Base-by-base conservation (phyloP, 495 filamentous ascomycete species). In the Neurospora hispaniola region DNA sequence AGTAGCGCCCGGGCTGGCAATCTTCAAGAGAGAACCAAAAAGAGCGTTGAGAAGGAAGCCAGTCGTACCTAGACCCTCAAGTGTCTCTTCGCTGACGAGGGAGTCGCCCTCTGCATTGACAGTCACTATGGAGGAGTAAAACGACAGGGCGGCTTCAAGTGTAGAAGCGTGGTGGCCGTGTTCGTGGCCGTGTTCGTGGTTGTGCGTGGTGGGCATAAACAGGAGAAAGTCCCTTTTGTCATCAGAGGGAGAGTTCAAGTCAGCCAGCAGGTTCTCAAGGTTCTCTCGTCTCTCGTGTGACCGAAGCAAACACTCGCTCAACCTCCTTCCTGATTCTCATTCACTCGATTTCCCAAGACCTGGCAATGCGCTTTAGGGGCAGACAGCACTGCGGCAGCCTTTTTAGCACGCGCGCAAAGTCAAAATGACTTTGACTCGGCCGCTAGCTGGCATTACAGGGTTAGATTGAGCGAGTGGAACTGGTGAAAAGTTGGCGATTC, bases 21-120 rank as follows among this genome's bases (percentile, higher is more conserved):
- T 82, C 78, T 84, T 85, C 73, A 89, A 81, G 76, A 93, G 84
- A 79, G 87, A 87, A 82, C 89, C 90, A 85, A 93, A 89, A 71
- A 92, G 85, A 80, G 83, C 82, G 78, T 85, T 82, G 75, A 87
- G 87, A 91, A 92, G 89, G 89, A 93, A 93, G 81, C 86, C 84
- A 81, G 88, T 88, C 89, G 87, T 97, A 98, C 96, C 96, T 95
- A 97, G 86, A 83, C 94, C 91, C 86, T 96, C 88, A 76, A 96
- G 86, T 75, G 89, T 89, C 80, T 96, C 93, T 83, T 96, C 93
- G 84, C 90, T 92, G 74, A 99, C 90, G 75, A 92, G 86, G 75
- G 96, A 94, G 86, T 99, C 96, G 78, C 96, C 96, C 86, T 99
- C 96, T 71, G 92, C 84, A 81, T 94, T 97, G 78, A 99, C 86